phyloP scores from a whole-genome alignment of 495 filamentous ascomycete genomes.

The Lepidopterella palustris region DNA sequence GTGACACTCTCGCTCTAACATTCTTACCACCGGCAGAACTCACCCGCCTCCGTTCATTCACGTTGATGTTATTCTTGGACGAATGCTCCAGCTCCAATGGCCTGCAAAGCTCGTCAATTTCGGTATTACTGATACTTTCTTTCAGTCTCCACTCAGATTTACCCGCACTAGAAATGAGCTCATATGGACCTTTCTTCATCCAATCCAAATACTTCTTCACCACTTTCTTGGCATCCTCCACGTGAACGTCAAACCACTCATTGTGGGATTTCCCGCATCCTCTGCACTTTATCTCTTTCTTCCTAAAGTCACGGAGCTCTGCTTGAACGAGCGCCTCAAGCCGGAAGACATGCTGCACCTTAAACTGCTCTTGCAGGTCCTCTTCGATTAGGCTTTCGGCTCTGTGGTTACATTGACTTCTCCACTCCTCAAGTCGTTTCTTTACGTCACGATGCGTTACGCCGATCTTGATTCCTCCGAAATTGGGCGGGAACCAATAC shows the following conservation, averaged over 20 bases:
- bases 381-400: background rate
- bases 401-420: background rate
- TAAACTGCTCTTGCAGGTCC: background rate
- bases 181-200: background rate
- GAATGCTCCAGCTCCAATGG: background rate
- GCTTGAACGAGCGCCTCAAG: background rate
- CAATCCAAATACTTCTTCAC: background rate
- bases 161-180: background rate
- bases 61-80: background rate
- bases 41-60: background rate
- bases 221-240: background rate
- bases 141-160: background rate
- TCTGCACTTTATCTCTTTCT: background rate
- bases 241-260: background rate
- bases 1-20: background rate
- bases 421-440: background rate
- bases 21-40: background rate
- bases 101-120: background rate
- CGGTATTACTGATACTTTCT: background rate
- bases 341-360: background rate
- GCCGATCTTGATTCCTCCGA: conserved; percentile 1
- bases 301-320: background rate
- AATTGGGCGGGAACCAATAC: conserved; percentile 1
- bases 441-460: background rate
- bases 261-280: background rate